Conservation (phyloP, 1,284 basidiomycete genomes). For the Moesziomyces aphidis region DNA sequence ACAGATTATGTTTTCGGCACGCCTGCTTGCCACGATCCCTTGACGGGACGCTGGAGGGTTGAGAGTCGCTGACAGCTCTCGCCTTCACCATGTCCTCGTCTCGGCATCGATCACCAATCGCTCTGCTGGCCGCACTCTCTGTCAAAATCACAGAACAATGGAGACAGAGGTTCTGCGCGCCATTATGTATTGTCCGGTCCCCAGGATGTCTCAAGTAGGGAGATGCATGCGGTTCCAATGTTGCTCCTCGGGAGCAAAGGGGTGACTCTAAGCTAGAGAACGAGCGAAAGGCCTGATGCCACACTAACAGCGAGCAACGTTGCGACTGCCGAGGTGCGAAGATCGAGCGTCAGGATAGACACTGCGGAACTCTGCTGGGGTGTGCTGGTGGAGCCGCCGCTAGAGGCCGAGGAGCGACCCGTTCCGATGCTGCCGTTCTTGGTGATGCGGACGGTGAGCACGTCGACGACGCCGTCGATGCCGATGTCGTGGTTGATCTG, state of each 20-base stretch:
- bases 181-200: no score
- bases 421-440: slow-evolving; percentile 54
- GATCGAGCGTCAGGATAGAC: background rate
- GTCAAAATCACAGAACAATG: no score
- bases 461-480: slow-evolving; percentile 55
- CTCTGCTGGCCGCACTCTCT: no score
- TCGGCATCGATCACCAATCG: no score
- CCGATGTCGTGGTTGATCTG: slow-evolving; percentile 64
- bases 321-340: background rate
- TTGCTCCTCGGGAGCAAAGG: background rate
- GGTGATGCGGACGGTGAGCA: slow-evolving; percentile 58
- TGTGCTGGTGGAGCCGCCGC: slow-evolving; percentile 17
- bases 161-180: no score
- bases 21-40: no score
- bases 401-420: slow-evolving; percentile 2
- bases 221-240: no score
- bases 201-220: no score
- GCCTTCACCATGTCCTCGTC: no score
- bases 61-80: no score
- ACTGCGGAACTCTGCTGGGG: slow-evolving; percentile 15
- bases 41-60: no score
- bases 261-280: background rate
- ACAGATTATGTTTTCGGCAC: no score
- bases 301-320: background rate
- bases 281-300: background rate